These are phyloP conservation scores for Cryptococcus wingfieldii DNA, from an alignment of 1,284 basidiomycete species.

Conservation along the genomic window DNA sequence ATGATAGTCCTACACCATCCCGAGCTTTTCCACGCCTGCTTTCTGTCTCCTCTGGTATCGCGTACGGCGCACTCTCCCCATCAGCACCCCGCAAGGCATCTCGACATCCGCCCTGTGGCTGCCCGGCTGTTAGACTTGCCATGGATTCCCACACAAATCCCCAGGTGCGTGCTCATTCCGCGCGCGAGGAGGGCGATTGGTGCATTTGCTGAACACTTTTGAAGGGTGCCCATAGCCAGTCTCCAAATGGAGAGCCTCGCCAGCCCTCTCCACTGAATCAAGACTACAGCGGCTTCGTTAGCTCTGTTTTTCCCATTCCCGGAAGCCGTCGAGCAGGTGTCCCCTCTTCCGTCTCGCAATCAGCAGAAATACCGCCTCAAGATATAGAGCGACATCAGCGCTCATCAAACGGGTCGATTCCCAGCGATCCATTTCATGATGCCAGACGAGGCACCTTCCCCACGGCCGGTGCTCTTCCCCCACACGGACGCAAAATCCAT, in stretches of 20 bases:
- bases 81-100: too few relatives aligned
- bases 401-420: slow-evolving; percentile 16
- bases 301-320: slow-evolving; percentile 5
- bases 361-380: slow-evolving; percentile 3
- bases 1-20: too few relatives aligned
- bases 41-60: too few relatives aligned
- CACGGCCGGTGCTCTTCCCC: slow-evolving; percentile 5
- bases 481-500: neutral
- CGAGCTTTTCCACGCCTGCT: too few relatives aligned
- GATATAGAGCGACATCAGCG: slow-evolving; percentile 23
- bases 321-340: slow-evolving; percentile 5
- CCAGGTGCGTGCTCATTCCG: neutral
- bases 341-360: neutral
- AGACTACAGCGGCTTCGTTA: neutral
- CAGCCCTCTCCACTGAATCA: too few relatives aligned
- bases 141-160: neutral
- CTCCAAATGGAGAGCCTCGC: too few relatives aligned
- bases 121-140: neutral
- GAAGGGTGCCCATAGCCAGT: too few relatives aligned
- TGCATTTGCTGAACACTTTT: too few relatives aligned
- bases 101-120: too few relatives aligned
- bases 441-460: slow-evolving; percentile 12
- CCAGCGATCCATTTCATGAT: slow-evolving; percentile 12
- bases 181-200: too few relatives aligned
- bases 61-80: too few relatives aligned